Evolutionary conservation across 768 basidiomycete genomes (phyloP), one percentile per base, ranked within the genome.

Genomic region (Calvatia gigantea): DNA sequence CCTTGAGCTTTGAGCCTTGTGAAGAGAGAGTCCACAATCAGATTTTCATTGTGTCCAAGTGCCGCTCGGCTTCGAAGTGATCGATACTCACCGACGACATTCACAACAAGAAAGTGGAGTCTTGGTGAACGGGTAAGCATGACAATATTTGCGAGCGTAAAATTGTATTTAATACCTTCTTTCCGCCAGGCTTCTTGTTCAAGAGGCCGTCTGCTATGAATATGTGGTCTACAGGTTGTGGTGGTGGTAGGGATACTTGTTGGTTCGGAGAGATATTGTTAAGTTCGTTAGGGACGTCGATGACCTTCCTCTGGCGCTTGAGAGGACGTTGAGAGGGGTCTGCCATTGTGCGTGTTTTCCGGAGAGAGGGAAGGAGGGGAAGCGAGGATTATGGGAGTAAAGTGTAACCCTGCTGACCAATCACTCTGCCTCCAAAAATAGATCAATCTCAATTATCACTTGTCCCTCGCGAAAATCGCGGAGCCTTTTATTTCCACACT

Each of bases 21-120:
- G 49, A 38, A 61, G 44, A 47, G 50, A 56, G 54, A 47, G 45
- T 47, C 58, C 57, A 28, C 44, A 19, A 54, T 42, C 41, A 46
- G 53, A 31, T 44, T 45, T 37, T 64, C 52, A 52, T 49, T 44
- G 44, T 54, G 54, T 17, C 38, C 42, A 55, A 47, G 51, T 41
- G 56, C 44, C 43, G 49, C 38, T 42, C 19, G 41, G 48, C 14
- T 51, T 32, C 32, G 32, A 46, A 19, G 48, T 45, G 54, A 56
- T 25, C 9, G 37, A 57, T 8, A 49, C 75, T 62, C 59, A 78
- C 82, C 83, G 74, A 61, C 83, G 71, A 64, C 83, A 85, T 69
- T 85, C 83, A 60, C 82, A 83, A 57, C 83, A 85, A 0, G 83
- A 84, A 19, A 85, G 69, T 23, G 83, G 81, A 32, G 79, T 69